These are phyloP conservation scores for Golubevia pallescens DNA, from an alignment of 1,284 basidiomycete genomes.

Conservation along the genomic window DNA sequence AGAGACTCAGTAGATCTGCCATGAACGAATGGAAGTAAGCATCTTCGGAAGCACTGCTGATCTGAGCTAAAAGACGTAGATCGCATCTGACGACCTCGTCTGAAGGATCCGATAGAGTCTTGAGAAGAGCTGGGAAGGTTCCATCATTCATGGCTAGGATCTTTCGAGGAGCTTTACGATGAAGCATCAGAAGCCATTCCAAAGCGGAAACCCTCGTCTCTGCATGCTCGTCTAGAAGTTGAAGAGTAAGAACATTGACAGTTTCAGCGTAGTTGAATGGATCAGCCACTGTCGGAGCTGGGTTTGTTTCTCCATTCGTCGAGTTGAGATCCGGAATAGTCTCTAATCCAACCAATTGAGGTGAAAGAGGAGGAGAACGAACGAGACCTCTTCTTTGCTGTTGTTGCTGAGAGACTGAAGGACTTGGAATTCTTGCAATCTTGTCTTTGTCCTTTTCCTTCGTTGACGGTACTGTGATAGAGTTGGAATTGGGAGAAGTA, in stretches of 20 bases:
- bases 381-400: background rate
- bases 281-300: conserved; percentile 71
- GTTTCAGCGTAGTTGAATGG: conserved; percentile 90
- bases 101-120: conserved; percentile 93
- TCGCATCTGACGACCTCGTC: conserved; percentile 98
- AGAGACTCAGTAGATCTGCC: conserved; percentile 89
- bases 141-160: conserved; percentile 95
- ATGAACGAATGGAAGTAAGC: conserved; percentile 94
- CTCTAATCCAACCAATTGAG: background rate
- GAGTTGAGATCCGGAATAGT: background rate
- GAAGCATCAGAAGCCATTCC: conserved; percentile 98
- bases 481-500: conserved; percentile 51
- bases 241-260: conserved; percentile 87
- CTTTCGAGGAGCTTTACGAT: conserved; percentile 96
- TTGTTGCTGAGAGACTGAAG: background rate
- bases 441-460: conserved; percentile 2
- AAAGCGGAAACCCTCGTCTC: conserved; percentile 93
- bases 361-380: background rate
- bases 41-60: conserved; percentile 86
- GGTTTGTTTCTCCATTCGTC: background rate
- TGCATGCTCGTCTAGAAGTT: conserved; percentile 94
- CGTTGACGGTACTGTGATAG: too few species aligned
- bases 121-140: conserved; percentile 91
- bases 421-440: background rate
- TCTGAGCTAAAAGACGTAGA: conserved; percentile 91